Base-by-base conservation (phyloP, 176 grass and related monocot species). In the Poa annua region DNA sequence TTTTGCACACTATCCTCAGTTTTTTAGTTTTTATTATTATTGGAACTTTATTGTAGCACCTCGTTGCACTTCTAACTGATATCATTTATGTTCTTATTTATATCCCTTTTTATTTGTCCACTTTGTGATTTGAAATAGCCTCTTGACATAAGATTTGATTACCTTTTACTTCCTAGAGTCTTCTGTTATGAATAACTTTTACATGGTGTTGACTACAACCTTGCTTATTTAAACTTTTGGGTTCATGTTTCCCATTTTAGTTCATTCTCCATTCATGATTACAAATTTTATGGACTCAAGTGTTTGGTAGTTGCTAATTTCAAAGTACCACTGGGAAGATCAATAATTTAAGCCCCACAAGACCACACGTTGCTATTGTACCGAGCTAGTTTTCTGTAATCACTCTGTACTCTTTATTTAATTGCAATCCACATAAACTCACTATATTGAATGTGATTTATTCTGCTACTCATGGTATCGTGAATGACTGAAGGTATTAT, bases 161-260 rank as follows among this genome's bases (percentile, higher is more conserved):
- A 12, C 33, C 42, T 78, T 13, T 42, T 59, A 8, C 76, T 68
- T 54, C 14, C 32, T 44, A 15, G 10, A 34, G 25, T 83, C 24
- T 34, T 73, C 55, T 41, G n/a, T n/a, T 77, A 39, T 25, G 7
- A 71, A 64, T 22, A 38, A 33, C 16, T 44, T 11, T 44, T 8
- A 69, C 35, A 35, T 83, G 80, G 32, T 70, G 57, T 71, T 74
- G 12, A 75, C n/a, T 8, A 21, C 29, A 50, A 73, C 48, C 76
- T 75, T 74, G 14, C 35, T n/a, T 70, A 42, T 42, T 34, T 35
- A 38, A 81, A 19, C 24, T 62, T 21, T 10, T 4, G 11, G 65
- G 76, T 61, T n/a, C 29, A 56, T 26, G 11, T 5, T 17, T 66
- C 36, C 47, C 39, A 51, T 66, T 80, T 49, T 32, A 59, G 20